Conservation (phyloP, 176 grass and related monocot genomes). For the Echinochloa phyllopogon region DNA sequence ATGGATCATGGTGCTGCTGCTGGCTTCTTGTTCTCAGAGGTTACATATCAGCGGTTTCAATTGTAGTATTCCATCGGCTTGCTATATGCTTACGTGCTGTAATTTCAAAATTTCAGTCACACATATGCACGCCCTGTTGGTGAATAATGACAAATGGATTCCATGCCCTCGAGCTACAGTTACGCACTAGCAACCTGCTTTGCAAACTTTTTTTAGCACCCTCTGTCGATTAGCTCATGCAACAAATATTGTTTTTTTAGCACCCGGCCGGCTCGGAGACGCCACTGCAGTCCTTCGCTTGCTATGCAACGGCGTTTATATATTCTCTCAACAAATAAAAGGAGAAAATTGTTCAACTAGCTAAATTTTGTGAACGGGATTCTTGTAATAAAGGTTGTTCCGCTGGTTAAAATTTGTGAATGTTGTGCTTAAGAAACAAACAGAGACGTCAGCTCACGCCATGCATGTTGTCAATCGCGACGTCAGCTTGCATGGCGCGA, state of each 20-base stretch:
- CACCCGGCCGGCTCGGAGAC: too few relatives aligned
- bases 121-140: background rate
- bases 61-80: too few relatives aligned
- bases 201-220: background rate
- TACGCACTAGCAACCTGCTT: background rate
- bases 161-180: background rate
- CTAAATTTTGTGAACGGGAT: too few relatives aligned
- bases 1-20: background rate
- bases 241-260: background rate
- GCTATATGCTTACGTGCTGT: background rate
- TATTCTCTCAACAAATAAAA: too few relatives aligned
- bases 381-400: too few relatives aligned
- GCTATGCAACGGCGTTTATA: too few relatives aligned
- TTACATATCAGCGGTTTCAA: too few relatives aligned
- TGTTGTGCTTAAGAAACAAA: too few relatives aligned
- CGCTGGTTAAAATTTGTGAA: too few relatives aligned
- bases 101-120: background rate
- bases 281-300: too few relatives aligned
- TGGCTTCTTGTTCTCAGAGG: background rate
- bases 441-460: too few relatives aligned
- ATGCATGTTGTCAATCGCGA: background rate
- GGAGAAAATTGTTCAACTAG: too few relatives aligned
- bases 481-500: background rate
- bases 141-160: slow-evolving; percentile 8
- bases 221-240: background rate